Evolutionary conservation across 1,139 yeast genomes (phyloP).

Genomic region (Meyerozyma carpophila): DNA sequence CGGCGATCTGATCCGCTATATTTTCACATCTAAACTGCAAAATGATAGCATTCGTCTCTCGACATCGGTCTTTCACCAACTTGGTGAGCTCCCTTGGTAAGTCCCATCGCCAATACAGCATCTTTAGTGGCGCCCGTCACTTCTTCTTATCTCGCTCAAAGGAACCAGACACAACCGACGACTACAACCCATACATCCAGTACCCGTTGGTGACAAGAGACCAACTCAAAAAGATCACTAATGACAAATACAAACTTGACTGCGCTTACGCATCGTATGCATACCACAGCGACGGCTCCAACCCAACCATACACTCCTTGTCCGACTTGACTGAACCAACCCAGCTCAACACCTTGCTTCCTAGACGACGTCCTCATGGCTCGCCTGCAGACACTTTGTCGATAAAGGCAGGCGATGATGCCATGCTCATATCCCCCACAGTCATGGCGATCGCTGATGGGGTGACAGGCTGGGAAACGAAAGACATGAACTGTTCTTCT

Average conservation of each 20-base stretch:
- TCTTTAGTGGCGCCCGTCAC: slow-evolving; percentile 23
- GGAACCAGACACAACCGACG: slow-evolving; percentile 15
- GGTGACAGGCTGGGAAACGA: slow-evolving; percentile 55
- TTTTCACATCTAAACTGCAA: neutral
- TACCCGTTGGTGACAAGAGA: slow-evolving; percentile 40
- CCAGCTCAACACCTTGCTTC: slow-evolving; percentile 40
- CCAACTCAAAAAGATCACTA: slow-evolving; percentile 35
- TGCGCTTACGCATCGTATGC: slow-evolving; percentile 45
- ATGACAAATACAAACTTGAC: slow-evolving; percentile 41
- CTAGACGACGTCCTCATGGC: slow-evolving; percentile 49
- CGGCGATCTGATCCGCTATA: too few relatives aligned
- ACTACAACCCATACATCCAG: slow-evolving; percentile 33
- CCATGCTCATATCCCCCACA: slow-evolving; percentile 54
- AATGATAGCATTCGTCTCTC: neutral
- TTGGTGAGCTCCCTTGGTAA: neutral
- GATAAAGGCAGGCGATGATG: slow-evolving; percentile 56
- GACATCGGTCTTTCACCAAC: neutral
- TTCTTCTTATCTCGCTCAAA: slow-evolving; percentile 22
- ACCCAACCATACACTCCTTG: slow-evolving; percentile 43
- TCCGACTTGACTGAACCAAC: slow-evolving; percentile 50
- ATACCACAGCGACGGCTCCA: slow-evolving; percentile 37
- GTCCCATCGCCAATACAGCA: neutral
- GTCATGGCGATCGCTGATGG: slow-evolving; percentile 59
- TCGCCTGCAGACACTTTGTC: slow-evolving; percentile 51
- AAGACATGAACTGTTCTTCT: slow-evolving; percentile 36